phyloP scores from a whole-genome alignment of 768 basidiomycete genomes.

The Inosperma sp. region DNA sequence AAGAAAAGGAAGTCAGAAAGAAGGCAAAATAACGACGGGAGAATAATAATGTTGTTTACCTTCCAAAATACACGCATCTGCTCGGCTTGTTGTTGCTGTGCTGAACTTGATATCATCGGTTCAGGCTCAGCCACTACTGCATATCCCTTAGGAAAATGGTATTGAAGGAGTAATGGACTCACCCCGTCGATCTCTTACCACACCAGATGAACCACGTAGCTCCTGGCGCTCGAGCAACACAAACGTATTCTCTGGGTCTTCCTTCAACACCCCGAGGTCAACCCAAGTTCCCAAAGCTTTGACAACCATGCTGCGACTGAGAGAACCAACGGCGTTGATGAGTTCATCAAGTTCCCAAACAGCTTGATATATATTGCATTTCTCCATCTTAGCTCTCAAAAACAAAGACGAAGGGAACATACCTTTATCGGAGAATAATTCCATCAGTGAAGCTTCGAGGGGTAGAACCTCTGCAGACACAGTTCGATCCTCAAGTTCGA shows the following conservation, averaged over 20 bases:
- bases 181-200: constrained; percentile 16
- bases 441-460: constrained; percentile 87
- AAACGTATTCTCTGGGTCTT: constrained; percentile 56
- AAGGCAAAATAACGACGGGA: background rate
- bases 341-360: constrained; percentile 72
- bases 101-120: constrained; percentile 44
- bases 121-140: constrained; percentile 33
- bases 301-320: constrained; percentile 59
- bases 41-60: constrained; percentile 30
- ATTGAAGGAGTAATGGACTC: background rate
- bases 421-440: constrained; percentile 77
- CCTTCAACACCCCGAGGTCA: constrained; percentile 75
- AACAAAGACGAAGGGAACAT: no score
- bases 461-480: constrained; percentile 75
- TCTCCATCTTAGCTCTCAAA: background rate
- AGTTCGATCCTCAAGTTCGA: constrained; percentile 78
- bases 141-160: background rate
- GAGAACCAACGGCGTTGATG: constrained; percentile 53
- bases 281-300: constrained; percentile 83
- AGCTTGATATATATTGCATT: constrained; percentile 37
- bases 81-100: constrained; percentile 74
- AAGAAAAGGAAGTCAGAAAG: constrained; percentile 3
- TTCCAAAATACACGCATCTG: constrained; percentile 90
- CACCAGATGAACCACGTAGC: constrained; percentile 29
- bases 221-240: constrained; percentile 60